Percentiles rank a stretch among this genome's conserved stretches.
Conservation (phyloP, 352 stramenopile genomes). For the Phytophthora cryptogea region DNA sequence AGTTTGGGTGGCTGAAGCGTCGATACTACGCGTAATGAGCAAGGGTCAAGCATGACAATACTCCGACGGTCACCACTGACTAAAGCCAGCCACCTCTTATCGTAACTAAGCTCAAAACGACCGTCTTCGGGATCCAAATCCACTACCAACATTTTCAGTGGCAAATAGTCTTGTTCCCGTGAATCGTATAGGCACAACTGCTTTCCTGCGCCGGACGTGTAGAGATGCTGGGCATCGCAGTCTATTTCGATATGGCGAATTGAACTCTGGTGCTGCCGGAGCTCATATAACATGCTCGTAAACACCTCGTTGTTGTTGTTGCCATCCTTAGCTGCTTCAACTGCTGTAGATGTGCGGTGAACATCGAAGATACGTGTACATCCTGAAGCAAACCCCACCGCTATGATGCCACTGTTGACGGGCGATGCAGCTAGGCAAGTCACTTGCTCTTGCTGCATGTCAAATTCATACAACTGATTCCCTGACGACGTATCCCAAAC, state of each 20-base stretch:
- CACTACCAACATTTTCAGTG: constrained; percentile 71
- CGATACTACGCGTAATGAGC: constrained; percentile 40
- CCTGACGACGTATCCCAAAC: constrained; percentile 77
- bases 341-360: constrained; percentile 5
- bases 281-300: constrained; percentile 63
- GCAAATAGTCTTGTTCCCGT: constrained; percentile 47
- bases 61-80: constrained; percentile 34
- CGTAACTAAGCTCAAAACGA: constrained; percentile 40
- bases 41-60: constrained; percentile 46
- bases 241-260: constrained; percentile 66
- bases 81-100: constrained; percentile 45
- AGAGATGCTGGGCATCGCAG: constrained; percentile 44
- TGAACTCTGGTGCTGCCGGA: constrained; percentile 83
- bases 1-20: constrained; percentile 42
- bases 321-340: not conserved
- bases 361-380: constrained; percentile 88
- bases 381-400: constrained; percentile 82
- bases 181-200: constrained; percentile 76
- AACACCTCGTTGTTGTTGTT: constrained; percentile 6
- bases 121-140: constrained; percentile 43
- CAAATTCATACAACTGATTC: constrained; percentile 86
- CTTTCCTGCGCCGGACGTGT: constrained; percentile 53
- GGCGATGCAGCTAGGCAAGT: constrained; percentile 63
- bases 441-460: constrained; percentile 66
- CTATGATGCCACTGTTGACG: constrained; percentile 43